Base-by-base conservation (phyloP, 768 basidiomycete genomes). In the Suillus subluteus region DNA sequence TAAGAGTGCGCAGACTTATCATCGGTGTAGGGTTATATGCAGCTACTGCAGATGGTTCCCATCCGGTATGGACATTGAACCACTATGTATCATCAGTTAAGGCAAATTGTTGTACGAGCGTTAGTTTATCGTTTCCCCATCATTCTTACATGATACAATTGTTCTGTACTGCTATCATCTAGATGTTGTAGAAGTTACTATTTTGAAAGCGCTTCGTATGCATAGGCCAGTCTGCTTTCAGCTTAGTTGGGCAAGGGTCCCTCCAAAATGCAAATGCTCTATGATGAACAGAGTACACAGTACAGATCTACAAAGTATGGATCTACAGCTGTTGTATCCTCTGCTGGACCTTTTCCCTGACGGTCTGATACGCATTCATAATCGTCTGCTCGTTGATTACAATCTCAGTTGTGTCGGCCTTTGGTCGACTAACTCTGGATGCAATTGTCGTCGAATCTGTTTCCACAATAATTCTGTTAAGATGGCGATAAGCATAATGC, bases 311-410 rank as follows among this genome's bases (percentile, higher is more conserved):
- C 65, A 65, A 52, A 50, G 11, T 0, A 18, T 21, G 58, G 7
- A 12, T 58, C 79, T 86, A 94, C 66, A 93, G 82, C 72, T 92
- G 91, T 37, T 90, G 88, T 72, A 95, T 92, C 73, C 91, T 84
- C 76, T 92, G 90, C 73, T 91, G 88, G 80, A 95, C 88, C 82
- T 87, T 89, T 73, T 94, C 93, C 78, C 89, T 91, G 69, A 95
- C 89, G 1, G 92, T 93, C 82, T 92, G 89, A 82, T 96, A 98
- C 38, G 96, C 96, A 74, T 83, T 96, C 86, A 97, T 85, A 67
- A 98, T 84, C 11, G 95, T 96, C 81, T 98, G 96, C 81, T 99
- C 98, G 83, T 99, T 98, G 84, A 99, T 97, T 68, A 96, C 91
- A 69, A 99, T 98, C 71, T 99, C 96, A 44, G 91, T 92, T 62